Evolutionary conservation across 2,329 filamentous ascomycete species (phyloP).

Genomic region (Epichloe elymi): DNA sequence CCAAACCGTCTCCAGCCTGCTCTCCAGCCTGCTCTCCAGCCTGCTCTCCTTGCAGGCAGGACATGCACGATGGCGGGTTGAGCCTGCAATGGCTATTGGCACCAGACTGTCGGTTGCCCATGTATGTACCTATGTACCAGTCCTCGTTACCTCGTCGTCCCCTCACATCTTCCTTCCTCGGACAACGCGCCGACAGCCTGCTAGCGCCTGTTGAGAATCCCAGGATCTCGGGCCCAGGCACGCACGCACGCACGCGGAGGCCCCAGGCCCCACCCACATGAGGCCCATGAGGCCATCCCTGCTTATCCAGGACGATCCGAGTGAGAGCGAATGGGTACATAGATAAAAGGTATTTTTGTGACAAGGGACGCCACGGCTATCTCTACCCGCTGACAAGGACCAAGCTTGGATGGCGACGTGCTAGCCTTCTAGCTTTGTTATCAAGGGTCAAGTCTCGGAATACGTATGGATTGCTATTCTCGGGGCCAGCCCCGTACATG

Average conservation of each 20-base stretch:
- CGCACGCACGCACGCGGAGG: background rate
- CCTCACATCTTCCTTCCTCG: background rate
- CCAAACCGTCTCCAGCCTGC: background rate
- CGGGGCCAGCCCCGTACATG: too few species aligned
- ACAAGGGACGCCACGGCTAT: too few species aligned
- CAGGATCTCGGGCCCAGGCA: slow-evolving; percentile 4
- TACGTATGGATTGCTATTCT: background rate
- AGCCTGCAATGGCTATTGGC: slow-evolving; percentile 7
- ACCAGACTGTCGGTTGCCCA: slow-evolving; percentile 11
- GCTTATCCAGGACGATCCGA: background rate
- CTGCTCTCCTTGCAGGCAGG: background rate
- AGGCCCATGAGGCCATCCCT: slow-evolving; percentile 2
- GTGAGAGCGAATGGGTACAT: background rate
- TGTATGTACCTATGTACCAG: too few species aligned
- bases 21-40: too few species aligned
- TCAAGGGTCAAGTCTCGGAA: background rate
- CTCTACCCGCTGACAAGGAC: too few species aligned
- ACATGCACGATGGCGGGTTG: slow-evolving; percentile 2
- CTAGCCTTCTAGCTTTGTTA: background rate
- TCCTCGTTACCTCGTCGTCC: background rate
- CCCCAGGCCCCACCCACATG: background rate
- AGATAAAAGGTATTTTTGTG: background rate
- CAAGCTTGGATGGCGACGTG: background rate
- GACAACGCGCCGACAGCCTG: background rate
- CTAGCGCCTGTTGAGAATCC: background rate